phyloP scores from a whole-genome alignment of 1,139 yeast genomes.

The Candida freyschussii region DNA sequence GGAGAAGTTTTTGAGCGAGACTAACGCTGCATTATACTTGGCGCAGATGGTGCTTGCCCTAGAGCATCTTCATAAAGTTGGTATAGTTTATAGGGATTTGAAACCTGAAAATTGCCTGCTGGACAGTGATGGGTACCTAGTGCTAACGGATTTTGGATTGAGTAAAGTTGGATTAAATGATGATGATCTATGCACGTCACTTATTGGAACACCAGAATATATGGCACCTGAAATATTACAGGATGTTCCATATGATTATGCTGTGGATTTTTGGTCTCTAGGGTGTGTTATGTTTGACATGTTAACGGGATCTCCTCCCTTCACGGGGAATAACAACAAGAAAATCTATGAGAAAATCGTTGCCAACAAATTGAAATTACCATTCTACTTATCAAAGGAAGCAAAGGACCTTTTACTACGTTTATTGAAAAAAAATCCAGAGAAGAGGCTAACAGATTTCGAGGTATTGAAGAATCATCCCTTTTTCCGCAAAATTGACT shows the following conservation, averaged over 20 bases:
- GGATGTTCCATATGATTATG: conserved; percentile 80
- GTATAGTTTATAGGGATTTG: conserved; percentile 85
- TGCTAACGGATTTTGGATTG: conserved; percentile 87
- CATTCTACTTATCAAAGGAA: conserved; percentile 76
- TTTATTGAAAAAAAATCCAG: conserved; percentile 68
- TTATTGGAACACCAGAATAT: conserved; percentile 92
- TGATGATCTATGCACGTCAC: conserved; percentile 52
- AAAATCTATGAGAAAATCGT: conserved; percentile 77
- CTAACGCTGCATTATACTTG: conserved; percentile 72
- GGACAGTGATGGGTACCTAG: conserved; percentile 73
- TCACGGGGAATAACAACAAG: conserved; percentile 83
- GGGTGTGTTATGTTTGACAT: conserved; percentile 88
- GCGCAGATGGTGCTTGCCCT: conserved; percentile 86
- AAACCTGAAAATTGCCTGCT: conserved; percentile 92
- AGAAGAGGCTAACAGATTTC: conserved; percentile 63
- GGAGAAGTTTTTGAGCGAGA: conserved; percentile 50
- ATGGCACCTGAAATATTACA: conserved; percentile 93
- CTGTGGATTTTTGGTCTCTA: conserved; percentile 96
- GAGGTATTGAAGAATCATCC: conserved; percentile 59
- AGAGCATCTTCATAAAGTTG: conserved; percentile 72
- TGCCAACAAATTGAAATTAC: conserved; percentile 69
- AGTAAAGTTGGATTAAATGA: conserved; percentile 65
- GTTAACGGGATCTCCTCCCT: conserved; percentile 90
- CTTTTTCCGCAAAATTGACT: conserved; percentile 73
- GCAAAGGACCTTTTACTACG: conserved; percentile 79